Evolutionary conservation across 164 flowering plant species (phyloP), one percentile per base, ranked within the genome.

Genomic region (Macadamia integrifolia): DNA sequence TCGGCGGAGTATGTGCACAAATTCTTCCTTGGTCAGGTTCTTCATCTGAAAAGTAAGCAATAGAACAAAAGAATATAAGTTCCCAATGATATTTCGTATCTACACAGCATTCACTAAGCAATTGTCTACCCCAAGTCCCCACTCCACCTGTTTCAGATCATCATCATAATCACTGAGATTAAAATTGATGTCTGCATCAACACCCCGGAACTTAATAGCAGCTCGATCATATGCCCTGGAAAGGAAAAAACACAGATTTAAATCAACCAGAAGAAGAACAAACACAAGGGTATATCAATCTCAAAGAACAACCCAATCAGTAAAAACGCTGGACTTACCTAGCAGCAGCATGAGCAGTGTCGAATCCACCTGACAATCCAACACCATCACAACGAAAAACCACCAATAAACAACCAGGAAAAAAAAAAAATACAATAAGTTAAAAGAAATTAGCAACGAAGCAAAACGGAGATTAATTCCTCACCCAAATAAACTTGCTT

Each of bases 181-280:
- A 71, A 91, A 93, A 74, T 93, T 93, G 69, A 93, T 91, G 67
- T 91, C 98, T 3, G 98, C 98, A 63, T 91, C 96, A 59, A 84
- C 86, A 42, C 98, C 98, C 23, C 97, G 75, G 67, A 93, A 93
- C 76, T 91, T 91, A 48, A 93, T 86, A 3, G 98, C 97, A 42
- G 97, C 97, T 43, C 96, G 87, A 83, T 93, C 98, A 72, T 93
- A 93, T 0, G 96, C 98, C 73, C 98, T 93, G 80, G 61, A 70
- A 62, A 23, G 23, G 23, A 23, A 23, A 23, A 23, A 23, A 23
- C 23, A 23, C 55, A 72, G 57, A 17, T 50, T 56, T 18, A 44
- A 35, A 35, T 15, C 56, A 18, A 31, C 35, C 29, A 66, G 6
- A 18, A 2, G 11, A 49, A 10, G 11, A 35, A 35, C 53, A 10